phyloP scores from a whole-genome alignment of 805 yeast species.

The Pichia exigua region DNA sequence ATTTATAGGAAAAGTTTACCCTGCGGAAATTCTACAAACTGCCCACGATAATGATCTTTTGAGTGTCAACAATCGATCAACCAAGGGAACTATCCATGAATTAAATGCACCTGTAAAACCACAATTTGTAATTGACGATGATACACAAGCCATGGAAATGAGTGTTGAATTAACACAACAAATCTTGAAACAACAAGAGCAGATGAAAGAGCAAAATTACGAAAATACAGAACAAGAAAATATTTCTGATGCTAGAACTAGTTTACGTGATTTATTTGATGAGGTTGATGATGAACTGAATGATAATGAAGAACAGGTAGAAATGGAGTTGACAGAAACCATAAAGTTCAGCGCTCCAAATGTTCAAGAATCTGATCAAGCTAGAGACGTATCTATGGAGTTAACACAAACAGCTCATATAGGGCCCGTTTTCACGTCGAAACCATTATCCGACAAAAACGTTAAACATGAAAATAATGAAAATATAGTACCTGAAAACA shows the following conservation, averaged over 20 bases:
- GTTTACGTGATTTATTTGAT: conserved; percentile 10
- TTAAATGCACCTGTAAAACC: not conserved
- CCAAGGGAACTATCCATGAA: not conserved
- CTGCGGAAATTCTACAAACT: not conserved
- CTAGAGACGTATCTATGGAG: conserved; percentile 1
- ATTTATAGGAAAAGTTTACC: conserved; percentile 3
- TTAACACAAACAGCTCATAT: not conserved
- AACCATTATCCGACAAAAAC: not conserved
- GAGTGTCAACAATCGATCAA: not conserved
- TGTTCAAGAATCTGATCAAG: not conserved
- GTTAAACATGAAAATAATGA: not conserved
- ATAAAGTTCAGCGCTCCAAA: not conserved
- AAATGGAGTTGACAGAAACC: conserved; percentile 5
- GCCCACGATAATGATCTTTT: not conserved
- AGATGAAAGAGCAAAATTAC: conserved; percentile 5
- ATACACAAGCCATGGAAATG: conserved; percentile 25
- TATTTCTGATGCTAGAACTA: not conserved
- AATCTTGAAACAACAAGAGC: conserved; percentile 13
- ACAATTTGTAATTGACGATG: conserved; percentile 17
- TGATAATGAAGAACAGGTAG: not conserved
- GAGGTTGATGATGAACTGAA: conserved; percentile 4
- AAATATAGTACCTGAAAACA: not conserved
- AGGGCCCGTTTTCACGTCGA: not conserved
- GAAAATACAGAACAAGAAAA: not conserved
- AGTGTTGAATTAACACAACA: conserved; percentile 21